A percentile compares a stretch with the other conserved stretches of the same genome.
Evolutionary conservation across 2,329 filamentous ascomycete genomes (phyloP).

Genomic region (Metarhizium guizhouense): DNA sequence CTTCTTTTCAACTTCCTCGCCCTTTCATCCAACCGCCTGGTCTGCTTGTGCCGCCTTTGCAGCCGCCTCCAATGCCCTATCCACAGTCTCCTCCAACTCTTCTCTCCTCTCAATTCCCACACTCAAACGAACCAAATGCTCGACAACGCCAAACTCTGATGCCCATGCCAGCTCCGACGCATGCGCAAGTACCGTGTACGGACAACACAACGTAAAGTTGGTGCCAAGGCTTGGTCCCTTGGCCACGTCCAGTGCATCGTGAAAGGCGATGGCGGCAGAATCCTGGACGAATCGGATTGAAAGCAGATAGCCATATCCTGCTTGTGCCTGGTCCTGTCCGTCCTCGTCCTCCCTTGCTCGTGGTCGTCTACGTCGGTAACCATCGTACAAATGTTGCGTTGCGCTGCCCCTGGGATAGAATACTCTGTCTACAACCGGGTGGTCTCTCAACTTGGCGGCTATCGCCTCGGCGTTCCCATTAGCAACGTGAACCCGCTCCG

Average conservation of each 20-base stretch:
- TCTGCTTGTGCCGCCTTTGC: neutral
- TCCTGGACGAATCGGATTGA: slow-evolving; percentile 35
- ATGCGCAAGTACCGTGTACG: slow-evolving; percentile 32
- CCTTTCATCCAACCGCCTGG: too few species aligned
- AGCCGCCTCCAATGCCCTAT: neutral
- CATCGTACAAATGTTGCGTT: slow-evolving; percentile 23
- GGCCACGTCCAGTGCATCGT: slow-evolving; percentile 36
- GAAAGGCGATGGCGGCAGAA: slow-evolving; percentile 32
- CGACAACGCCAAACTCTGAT: slow-evolving; percentile 27
- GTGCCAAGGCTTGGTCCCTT: slow-evolving; percentile 43
- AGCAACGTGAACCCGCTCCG: slow-evolving; percentile 20
- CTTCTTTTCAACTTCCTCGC: too few species aligned
- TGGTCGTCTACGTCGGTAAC: slow-evolving; percentile 5
- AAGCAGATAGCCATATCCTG: slow-evolving; percentile 43
- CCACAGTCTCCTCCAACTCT: neutral
- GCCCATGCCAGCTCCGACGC: slow-evolving; percentile 27
- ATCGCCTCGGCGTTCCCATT: slow-evolving; percentile 17
- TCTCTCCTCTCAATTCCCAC: slow-evolving; percentile 30
- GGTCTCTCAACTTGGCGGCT: slow-evolving; percentile 16
- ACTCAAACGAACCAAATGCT: slow-evolving; percentile 33
- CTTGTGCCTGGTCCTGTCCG: slow-evolving; percentile 7
- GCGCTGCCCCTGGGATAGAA: slow-evolving; percentile 32
- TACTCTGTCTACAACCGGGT: slow-evolving; percentile 18
- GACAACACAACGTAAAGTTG: slow-evolving; percentile 33
- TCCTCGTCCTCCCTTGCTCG: slow-evolving; percentile 18